A percentile compares a stretch with the other conserved stretches of the same genome.
Conservation (phyloP, 164 flowering plant species). For the Umbellularia californica region DNA sequence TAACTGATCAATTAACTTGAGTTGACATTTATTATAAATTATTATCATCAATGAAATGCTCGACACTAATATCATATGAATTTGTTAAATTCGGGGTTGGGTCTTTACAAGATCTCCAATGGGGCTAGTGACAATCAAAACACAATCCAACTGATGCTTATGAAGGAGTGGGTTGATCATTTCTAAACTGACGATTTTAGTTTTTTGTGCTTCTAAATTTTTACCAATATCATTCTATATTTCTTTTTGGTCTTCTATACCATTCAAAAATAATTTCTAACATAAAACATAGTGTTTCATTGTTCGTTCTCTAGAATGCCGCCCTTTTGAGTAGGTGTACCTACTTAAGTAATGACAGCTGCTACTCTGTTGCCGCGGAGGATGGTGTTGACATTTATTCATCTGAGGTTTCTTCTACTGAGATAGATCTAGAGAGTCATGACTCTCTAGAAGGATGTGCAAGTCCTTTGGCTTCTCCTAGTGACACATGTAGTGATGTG, state of each 20-base stretch:
- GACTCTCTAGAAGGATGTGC: conserved; percentile 28
- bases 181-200: no score
- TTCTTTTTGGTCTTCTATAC: neutral
- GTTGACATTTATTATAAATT: no score
- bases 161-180: no score
- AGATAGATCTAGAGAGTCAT: conserved; percentile 25
- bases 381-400: conserved; percentile 74
- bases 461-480: conserved; percentile 23
- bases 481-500: conserved; percentile 23
- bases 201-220: neutral
- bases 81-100: no score
- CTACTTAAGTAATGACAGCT: conserved; percentile 82
- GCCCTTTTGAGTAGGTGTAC: conserved; percentile 68
- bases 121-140: no score
- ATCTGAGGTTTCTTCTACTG: conserved; percentile 30
- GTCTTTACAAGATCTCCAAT: no score
- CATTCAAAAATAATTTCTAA: neutral
- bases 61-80: no score
- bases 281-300: conserved; percentile 1
- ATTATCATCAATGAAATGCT: no score
- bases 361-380: conserved; percentile 66
- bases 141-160: no score
- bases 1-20: no score
- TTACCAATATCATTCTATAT: neutral
- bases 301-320: conserved; percentile 57